phyloP scores from a whole-genome alignment of 306 rosid species.

The Cucurbita moschata region DNA sequence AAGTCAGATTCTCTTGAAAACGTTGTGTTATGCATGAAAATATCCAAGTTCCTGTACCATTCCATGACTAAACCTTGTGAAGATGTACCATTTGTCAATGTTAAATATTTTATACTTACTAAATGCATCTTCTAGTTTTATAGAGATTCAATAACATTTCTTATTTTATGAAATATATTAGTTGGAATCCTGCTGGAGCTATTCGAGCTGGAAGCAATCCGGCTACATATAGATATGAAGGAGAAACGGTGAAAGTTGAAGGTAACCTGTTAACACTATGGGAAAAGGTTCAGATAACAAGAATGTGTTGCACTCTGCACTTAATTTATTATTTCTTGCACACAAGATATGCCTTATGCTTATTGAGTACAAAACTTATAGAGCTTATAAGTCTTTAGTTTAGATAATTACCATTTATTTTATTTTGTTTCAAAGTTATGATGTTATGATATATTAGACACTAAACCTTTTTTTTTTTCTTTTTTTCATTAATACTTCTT shows the following conservation, averaged over 20 bases:
- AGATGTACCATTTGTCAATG: not conserved
- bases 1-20: not conserved
- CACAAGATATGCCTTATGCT: not conserved
- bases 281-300: not conserved
- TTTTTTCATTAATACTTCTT: not conserved
- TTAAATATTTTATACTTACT: not conserved
- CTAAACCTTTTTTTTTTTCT: not conserved
- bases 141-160: slow-evolving; percentile 11
- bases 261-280: slow-evolving; percentile 37
- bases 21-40: not conserved
- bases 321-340: not conserved
- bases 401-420: not conserved
- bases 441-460: not conserved
- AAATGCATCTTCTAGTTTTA: not conserved
- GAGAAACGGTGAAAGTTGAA: slow-evolving; percentile 52
- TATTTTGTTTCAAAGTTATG: not conserved
- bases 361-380: slow-evolving; percentile 12
- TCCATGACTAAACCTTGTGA: not conserved
- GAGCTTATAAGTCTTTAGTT: slow-evolving; percentile 12
- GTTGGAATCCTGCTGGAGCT: slow-evolving; percentile 95
- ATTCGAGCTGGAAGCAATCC: slow-evolving; percentile 80
- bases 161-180: slow-evolving; percentile 23
- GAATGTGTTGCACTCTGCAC: not conserved
- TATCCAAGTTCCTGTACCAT: not conserved
- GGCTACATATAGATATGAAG: slow-evolving; percentile 58